A percentile compares a stretch with the other conserved stretches of the same genome.
phyloP scores from a whole-genome alignment of 805 yeast genomes.

The Saturnispora kantuleensis region DNA sequence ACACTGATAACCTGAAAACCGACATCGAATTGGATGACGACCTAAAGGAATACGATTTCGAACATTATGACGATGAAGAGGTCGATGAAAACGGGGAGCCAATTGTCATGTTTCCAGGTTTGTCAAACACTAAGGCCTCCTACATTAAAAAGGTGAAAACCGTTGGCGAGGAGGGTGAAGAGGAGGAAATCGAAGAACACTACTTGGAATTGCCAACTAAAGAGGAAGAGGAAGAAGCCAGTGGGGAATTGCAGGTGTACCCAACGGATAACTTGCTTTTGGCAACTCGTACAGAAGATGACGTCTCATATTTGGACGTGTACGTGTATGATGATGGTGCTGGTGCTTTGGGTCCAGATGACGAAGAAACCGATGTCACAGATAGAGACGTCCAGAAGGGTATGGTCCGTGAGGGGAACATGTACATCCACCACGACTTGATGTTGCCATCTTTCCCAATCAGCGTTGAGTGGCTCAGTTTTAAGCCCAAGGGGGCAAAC shows the following conservation, averaged over 20 bases:
- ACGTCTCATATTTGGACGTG: slow-evolving; percentile 82
- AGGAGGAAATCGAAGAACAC: slow-evolving; percentile 42
- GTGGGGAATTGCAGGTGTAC: slow-evolving; percentile 72
- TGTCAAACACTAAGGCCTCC: slow-evolving; percentile 47
- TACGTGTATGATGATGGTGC: slow-evolving; percentile 93
- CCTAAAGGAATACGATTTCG: slow-evolving; percentile 78
- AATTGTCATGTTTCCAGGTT: slow-evolving; percentile 63
- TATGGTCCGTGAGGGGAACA: slow-evolving; percentile 55
- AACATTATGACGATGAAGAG: slow-evolving; percentile 67
- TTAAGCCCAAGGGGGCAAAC: slow-evolving; percentile 43
- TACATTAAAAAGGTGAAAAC: slow-evolving; percentile 40
- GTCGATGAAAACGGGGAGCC: slow-evolving; percentile 45
- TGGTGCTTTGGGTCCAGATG: slow-evolving; percentile 48
- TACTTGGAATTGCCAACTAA: slow-evolving; percentile 55
- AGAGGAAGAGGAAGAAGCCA: slow-evolving; percentile 63
- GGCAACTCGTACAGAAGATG: slow-evolving; percentile 94
- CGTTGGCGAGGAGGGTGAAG: slow-evolving; percentile 30
- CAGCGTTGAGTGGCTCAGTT: slow-evolving; percentile 92
- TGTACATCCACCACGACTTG: slow-evolving; percentile 92
- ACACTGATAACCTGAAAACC: slow-evolving; percentile 28
- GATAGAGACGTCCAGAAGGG: slow-evolving; percentile 75
- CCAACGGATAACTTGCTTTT: slow-evolving; percentile 85
- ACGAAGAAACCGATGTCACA: slow-evolving; percentile 49
- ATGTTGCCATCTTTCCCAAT: slow-evolving; percentile 97
- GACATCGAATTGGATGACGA: slow-evolving; percentile 71